Base-by-base conservation (phyloP, 2,329 filamentous ascomycete species). In the Eutypa lata region DNA sequence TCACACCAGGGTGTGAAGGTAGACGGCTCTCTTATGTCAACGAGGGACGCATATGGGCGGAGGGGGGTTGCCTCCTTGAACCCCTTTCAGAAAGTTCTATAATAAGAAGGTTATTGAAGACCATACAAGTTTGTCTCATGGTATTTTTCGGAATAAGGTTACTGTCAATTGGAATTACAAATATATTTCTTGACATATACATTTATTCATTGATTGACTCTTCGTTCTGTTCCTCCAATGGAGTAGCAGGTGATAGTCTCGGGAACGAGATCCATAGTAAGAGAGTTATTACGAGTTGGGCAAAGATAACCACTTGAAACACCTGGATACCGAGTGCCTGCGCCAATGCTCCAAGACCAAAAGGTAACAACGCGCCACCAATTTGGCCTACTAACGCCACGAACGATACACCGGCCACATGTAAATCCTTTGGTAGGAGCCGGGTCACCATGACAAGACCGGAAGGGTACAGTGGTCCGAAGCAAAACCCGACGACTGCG, bases 361-460 rank as follows among this genome's bases (percentile, higher is more conserved):
- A 75, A 0, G 76, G 75, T 1, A 76, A 57, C 18, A 74, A 47
- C 0, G 73, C 74, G 4, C 69, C 73, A 2, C 75, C 75, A 8
- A 76, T 58, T 55, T 77, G 73, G 1, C 76, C 76, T 2, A 77
- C 53, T 3, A 72, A 69, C 2, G 73, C 70, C 1, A 73, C 73
- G 28, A 76, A 74, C 1, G 73, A 73, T 5, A 78, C 73, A 2
- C 71, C 74, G 2, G 61, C 61, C 14, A 78, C 67, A 37, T 76
- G 74, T 2, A 75, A 38, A n/a, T 72, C 64, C 13, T 54, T 57
- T 10, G 73, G 73, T 5, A 76, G 56, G 18, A 72, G 56, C 2
- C 63, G 56, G 1, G 71, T 69, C 19, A 75, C 43, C 8, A 72
- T 62, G 3, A 73, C 65, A 16, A 76, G 64, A 1, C 69, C 73